Conservation (phyloP, 768 basidiomycete genomes). For the Phlebiopsis flavidoalba region DNA sequence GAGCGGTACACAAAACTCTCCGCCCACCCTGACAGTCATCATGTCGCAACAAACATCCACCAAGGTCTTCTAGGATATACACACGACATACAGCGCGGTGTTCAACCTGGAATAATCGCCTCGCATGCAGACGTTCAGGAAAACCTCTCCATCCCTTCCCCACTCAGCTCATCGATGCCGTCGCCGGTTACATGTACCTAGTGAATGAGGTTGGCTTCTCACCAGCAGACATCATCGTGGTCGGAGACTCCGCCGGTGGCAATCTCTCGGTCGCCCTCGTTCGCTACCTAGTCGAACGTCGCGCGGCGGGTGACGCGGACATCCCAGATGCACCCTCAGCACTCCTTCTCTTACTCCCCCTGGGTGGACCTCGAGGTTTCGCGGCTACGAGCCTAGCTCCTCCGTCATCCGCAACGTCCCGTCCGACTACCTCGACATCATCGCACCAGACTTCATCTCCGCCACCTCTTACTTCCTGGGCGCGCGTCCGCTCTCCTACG, state of each 20-base stretch:
- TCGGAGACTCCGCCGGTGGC: slow-evolving; percentile 65
- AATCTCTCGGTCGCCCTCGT: slow-evolving; percentile 38
- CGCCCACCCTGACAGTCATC: slow-evolving; percentile 47
- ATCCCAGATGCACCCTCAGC: neutral
- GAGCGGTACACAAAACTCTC: slow-evolving; percentile 49
- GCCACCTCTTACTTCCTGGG: slow-evolving; percentile 3
- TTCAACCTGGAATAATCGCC: slow-evolving; percentile 71
- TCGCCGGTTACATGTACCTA: slow-evolving; percentile 74
- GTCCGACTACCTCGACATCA: neutral
- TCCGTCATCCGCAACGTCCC: neutral
- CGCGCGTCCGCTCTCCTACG: neutral
- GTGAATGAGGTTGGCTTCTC: slow-evolving; percentile 49
- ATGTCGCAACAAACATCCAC: slow-evolving; percentile 40
- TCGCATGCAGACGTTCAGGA: slow-evolving; percentile 24
- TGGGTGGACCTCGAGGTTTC: slow-evolving; percentile 37
- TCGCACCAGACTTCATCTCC: neutral
- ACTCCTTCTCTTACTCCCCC: slow-evolving; percentile 50
- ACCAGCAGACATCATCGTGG: slow-evolving; percentile 56
- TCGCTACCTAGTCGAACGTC: slow-evolving; percentile 31
- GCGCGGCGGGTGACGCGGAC: slow-evolving; percentile 47
- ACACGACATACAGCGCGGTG: slow-evolving; percentile 37
- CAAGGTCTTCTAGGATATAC: slow-evolving; percentile 43
- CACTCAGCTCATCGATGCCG: slow-evolving; percentile 64
- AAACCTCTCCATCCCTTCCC: slow-evolving; percentile 61
- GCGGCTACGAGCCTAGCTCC: neutral